Evolutionary conservation across 139 green algal species (phyloP).

Genomic region (Zygnema cylindricum): DNA sequence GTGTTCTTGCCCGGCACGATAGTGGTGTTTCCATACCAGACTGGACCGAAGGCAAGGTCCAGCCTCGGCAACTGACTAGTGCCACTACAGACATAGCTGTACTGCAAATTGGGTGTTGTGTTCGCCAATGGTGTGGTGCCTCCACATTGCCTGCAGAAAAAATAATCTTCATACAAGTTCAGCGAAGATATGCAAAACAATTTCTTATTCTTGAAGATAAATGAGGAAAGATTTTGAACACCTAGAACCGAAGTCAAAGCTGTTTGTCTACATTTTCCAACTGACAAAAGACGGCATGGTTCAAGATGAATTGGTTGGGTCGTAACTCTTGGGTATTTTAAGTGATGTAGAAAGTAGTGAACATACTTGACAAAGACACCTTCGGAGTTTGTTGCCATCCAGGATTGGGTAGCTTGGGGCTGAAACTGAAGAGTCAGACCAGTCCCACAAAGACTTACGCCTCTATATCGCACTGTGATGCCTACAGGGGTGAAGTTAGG

Average conservation of each 20-base stretch:
- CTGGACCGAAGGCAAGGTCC: not conserved
- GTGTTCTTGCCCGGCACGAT: not conserved
- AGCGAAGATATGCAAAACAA: not conserved
- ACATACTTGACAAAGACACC: not conserved
- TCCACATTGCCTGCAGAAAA: not conserved
- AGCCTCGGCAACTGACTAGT: not conserved
- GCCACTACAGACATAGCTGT: not conserved
- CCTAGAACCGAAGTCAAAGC: not conserved
- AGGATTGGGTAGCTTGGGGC: not conserved
- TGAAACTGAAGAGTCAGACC: not conserved
- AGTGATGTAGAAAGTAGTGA: too few relatives aligned
- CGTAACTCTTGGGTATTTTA: too few relatives aligned
- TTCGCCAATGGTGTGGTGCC: not conserved
- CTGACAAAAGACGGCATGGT: not conserved
- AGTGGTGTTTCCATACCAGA: not conserved
- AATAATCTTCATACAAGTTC: not conserved
- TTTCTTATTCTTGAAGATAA: not conserved
- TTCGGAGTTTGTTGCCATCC: not conserved
- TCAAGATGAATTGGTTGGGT: not conserved
- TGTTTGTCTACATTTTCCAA: not conserved
- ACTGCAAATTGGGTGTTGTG: not conserved
- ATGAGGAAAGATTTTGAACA: not conserved
- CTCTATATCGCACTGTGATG: not conserved
- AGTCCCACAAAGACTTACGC: not conserved
- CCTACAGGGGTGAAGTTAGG: not conserved